Percentiles rank a stretch among this genome's conserved stretches.
These are phyloP conservation scores for Aspergillus calidoustus DNA, from an alignment of 2,329 filamentous ascomycete species.

Conservation along the genomic window DNA sequence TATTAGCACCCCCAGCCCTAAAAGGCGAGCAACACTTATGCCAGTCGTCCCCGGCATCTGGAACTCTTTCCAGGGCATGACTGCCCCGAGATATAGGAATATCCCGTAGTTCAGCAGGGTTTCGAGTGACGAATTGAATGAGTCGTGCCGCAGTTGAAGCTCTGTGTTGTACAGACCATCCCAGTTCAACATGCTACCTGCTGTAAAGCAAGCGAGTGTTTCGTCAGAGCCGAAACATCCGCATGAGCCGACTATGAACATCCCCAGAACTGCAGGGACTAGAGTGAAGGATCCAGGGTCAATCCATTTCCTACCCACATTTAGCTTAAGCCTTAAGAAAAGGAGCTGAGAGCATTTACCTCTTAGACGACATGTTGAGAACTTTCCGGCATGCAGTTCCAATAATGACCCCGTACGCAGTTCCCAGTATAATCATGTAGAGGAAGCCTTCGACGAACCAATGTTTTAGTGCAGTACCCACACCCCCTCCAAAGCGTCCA, in stretches of 20 bases:
- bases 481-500: conserved; percentile 58
- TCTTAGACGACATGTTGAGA: conserved; percentile 47
- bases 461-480: conserved; percentile 57
- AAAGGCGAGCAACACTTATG: conserved; percentile 55
- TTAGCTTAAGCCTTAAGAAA: not conserved
- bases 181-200: conserved; percentile 66
- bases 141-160: conserved; percentile 60
- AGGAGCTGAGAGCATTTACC: conserved; percentile 23
- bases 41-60: conserved; percentile 58
- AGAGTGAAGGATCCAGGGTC: conserved; percentile 60
- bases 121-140: conserved; percentile 64
- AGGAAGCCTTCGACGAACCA: conserved; percentile 66
- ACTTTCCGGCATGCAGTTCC: conserved; percentile 55
- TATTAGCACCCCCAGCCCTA: conserved; percentile 58
- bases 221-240: conserved; percentile 64
- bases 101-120: conserved; percentile 64
- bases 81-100: conserved; percentile 63
- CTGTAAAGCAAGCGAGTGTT: conserved; percentile 64
- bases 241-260: conserved; percentile 63
- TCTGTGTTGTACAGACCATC: conserved; percentile 64
- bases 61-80: conserved; percentile 62
- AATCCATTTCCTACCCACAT: conserved; percentile 53
- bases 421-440: conserved; percentile 61
- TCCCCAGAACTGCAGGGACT: conserved; percentile 57
- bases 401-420: conserved; percentile 57